Conservation (phyloP, 2,329 filamentous ascomycete genomes). For the Pseudogymnoascus sp. region DNA sequence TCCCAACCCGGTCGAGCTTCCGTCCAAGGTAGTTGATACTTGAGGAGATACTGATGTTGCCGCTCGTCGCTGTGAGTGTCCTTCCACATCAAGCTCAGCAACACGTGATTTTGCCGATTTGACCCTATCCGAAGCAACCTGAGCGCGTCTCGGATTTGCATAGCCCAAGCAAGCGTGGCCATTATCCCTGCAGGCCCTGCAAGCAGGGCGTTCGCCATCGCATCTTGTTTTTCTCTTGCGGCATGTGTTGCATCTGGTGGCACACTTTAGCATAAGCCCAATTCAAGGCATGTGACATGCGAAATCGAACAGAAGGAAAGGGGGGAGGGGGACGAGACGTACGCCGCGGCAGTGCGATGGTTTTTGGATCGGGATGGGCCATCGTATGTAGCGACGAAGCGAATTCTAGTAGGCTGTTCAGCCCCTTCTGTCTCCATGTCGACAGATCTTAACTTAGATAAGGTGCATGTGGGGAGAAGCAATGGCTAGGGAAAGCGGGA, state of each 20-base stretch:
- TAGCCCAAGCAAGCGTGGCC: conserved; percentile 63
- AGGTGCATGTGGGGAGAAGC: not conserved
- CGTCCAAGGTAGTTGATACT: not conserved
- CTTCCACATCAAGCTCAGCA: not conserved
- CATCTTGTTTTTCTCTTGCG: conserved; percentile 69
- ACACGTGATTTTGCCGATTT: not conserved
- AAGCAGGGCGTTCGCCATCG: conserved; percentile 62
- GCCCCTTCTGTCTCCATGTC: conserved; percentile 40
- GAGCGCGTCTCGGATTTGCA: conserved; percentile 30
- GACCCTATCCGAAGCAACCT: not conserved
- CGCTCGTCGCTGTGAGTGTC: not conserved
- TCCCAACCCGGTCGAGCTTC: not conserved
- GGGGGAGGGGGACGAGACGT: not conserved
- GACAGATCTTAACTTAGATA: not conserved
- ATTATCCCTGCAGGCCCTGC: conserved; percentile 64
- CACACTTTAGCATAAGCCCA: not conserved
- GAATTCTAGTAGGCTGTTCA: conserved; percentile 25
- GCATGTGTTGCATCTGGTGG: conserved; percentile 57
- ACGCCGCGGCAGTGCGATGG: not conserved
- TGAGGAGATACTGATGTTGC: not conserved
- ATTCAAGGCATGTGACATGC: not conserved
- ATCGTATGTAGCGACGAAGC: conserved; percentile 24
- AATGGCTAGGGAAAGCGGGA: too few species aligned
- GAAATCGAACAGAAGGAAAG: not conserved
- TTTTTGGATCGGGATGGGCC: conserved; percentile 15